phyloP scores from a whole-genome alignment of 106 monocot species.

The Allium cepa region DNA sequence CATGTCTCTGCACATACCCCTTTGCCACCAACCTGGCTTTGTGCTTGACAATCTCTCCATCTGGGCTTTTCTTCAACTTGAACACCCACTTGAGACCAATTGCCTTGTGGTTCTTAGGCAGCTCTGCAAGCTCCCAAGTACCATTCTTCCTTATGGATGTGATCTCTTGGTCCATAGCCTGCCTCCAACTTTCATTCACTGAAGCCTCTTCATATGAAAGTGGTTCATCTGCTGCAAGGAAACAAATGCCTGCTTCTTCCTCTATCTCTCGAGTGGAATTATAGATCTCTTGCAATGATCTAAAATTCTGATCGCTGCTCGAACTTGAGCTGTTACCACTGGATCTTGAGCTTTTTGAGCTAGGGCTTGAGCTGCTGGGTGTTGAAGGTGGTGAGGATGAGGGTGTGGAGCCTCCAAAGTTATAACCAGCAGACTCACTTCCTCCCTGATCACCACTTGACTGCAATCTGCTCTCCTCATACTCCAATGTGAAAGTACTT shows the following conservation, averaged over 20 bases:
- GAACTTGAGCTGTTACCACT: neutral
- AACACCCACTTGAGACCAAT: constrained; percentile 1
- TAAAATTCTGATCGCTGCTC: neutral
- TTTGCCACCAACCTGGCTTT: neutral
- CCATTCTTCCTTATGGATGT: neutral
- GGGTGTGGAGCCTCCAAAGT: neutral
- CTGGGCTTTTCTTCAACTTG: neutral
- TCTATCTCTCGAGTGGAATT: neutral
- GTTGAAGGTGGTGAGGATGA: neutral
- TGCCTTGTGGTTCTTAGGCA: neutral
- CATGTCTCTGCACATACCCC: neutral
- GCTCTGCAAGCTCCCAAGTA: neutral
- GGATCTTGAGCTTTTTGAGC: neutral
- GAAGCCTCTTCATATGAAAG: neutral
- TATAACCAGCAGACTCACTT: neutral
- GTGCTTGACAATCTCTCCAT: neutral
- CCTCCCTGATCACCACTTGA: neutral
- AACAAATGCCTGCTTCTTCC: neutral
- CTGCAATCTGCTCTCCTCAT: neutral
- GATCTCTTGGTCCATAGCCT: neutral
- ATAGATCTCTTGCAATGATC: neutral
- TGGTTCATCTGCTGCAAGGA: neutral
- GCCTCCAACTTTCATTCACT: neutral
- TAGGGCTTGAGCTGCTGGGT: neutral
- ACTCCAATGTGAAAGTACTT: neutral